Conservation (phyloP, 306 rosid genomes). For the Gillenia trifoliata region DNA sequence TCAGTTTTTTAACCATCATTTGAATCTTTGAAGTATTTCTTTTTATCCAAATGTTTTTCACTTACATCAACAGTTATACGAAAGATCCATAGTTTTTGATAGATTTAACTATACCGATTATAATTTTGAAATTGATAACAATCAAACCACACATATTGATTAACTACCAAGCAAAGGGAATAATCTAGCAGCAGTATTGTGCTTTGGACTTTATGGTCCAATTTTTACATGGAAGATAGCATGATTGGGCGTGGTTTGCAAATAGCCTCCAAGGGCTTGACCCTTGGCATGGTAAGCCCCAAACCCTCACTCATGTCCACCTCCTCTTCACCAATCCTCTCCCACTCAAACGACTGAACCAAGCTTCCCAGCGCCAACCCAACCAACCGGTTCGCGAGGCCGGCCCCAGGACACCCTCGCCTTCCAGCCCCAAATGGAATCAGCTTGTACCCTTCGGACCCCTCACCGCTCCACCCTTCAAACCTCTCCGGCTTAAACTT, state of each 20-base stretch:
- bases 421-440: constrained; percentile 53
- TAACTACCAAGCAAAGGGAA: not conserved
- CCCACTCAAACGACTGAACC: constrained; percentile 31
- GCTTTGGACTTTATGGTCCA: not conserved
- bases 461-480: not conserved
- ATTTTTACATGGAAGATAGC: not conserved
- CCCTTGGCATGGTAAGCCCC: constrained; percentile 21
- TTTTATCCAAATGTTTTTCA: too few species aligned
- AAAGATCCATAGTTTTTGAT: too few species aligned
- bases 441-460: constrained; percentile 8
- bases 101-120: not conserved
- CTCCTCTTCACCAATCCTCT: constrained; percentile 7
- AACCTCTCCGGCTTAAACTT: constrained; percentile 33
- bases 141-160: not conserved
- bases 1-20: too few species aligned
- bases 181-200: not conserved
- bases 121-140: not conserved
- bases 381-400: constrained; percentile 24
- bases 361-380: constrained; percentile 24
- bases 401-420: constrained; percentile 53
- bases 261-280: constrained; percentile 2
- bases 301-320: constrained; percentile 16
- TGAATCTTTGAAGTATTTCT: too few species aligned
- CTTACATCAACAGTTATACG: too few species aligned
- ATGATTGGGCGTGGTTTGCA: not conserved